A percentile compares a stretch with the other conserved stretches of the same genome.
phyloP scores from a whole-genome alignment of 129 eudicot species.

The Pulicaria dysenterica region DNA sequence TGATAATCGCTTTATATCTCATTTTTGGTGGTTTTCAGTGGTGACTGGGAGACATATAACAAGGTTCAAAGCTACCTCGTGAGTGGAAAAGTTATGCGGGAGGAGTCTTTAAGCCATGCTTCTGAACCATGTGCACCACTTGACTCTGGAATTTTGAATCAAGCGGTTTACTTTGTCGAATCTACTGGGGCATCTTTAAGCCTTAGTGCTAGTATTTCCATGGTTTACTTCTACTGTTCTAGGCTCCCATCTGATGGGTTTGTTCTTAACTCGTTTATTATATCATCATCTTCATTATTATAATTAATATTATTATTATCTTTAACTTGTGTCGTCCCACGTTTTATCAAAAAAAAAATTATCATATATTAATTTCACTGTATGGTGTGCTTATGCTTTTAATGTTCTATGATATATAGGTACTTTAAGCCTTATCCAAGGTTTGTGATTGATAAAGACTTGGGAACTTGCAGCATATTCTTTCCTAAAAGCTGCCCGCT shows the following conservation, averaged over 20 bases:
- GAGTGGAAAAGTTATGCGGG: conserved; percentile 72
- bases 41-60: conserved; percentile 42
- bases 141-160: conserved; percentile 38
- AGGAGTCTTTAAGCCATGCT: conserved; percentile 68
- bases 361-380: neutral
- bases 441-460: conserved; percentile 46
- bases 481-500: conserved; percentile 82
- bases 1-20: neutral
- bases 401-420: conserved; percentile 35
- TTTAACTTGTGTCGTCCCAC: too few relatives aligned
- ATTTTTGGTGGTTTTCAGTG: conserved; percentile 45
- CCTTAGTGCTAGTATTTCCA: conserved; percentile 61
- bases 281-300: neutral
- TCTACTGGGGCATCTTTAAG: conserved; percentile 73
- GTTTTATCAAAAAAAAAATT: too few relatives aligned
- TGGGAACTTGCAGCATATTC: conserved; percentile 48
- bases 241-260: conserved; percentile 90
- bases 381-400: neutral
- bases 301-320: neutral
- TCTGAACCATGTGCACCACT: conserved; percentile 67
- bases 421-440: conserved; percentile 86
- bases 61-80: conserved; percentile 52
- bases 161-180: conserved; percentile 56
- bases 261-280: conserved; percentile 20
- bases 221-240: conserved; percentile 81